Evolutionary conservation across 495 filamentous ascomycete species (phyloP), one percentile per base, ranked within the genome.

Genomic region (Hypoxylon perforatum): DNA sequence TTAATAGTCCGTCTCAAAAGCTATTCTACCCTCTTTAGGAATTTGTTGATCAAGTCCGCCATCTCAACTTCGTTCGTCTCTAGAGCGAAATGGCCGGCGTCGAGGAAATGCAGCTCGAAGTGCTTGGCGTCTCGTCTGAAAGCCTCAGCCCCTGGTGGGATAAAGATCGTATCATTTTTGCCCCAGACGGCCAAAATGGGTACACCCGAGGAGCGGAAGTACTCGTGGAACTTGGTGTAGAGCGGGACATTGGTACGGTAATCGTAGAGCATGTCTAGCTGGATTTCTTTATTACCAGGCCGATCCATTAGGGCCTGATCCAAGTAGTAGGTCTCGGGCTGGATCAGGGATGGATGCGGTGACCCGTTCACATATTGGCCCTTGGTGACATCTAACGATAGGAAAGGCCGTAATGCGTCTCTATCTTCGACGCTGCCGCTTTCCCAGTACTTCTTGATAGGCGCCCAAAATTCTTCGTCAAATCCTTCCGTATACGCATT

Each of bases 401-500:
- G 73, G 3, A 54, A 64, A 3, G 64, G 47, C 7, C 63, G 66
- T 0, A 89, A 53, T 2, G 71, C 69, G 4, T 78, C 76, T 14
- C 82, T 75, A 17, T 81, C 73, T 4, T 64, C 69, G 0, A 65
- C 30, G 17, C 74, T 77, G 14, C 79, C 73, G 15, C 74, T 79
- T 0, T 65, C 71, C 86, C 87, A 90, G 51, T 80, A 79, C 1
- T 75, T 63, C 22, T 76, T 61, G 10, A 87, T 68, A 3, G 78
- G 80, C 9, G 68, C 74, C 88, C 86, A 90, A 75, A 89, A 86
- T 0, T 69, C 67, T 15, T 65, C 23, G 11, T 84, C 82, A 6
- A 90, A 74, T 15, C 88, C 88, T 25, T 85, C 86, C 23, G 58
- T 76, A 70, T 89, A 90, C 28, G 86, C 88, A 67, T 90, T 91